These are phyloP conservation scores for Rostrohypoxylon terebratum DNA, from an alignment of 495 filamentous ascomycete genomes.

Conservation along the genomic window DNA sequence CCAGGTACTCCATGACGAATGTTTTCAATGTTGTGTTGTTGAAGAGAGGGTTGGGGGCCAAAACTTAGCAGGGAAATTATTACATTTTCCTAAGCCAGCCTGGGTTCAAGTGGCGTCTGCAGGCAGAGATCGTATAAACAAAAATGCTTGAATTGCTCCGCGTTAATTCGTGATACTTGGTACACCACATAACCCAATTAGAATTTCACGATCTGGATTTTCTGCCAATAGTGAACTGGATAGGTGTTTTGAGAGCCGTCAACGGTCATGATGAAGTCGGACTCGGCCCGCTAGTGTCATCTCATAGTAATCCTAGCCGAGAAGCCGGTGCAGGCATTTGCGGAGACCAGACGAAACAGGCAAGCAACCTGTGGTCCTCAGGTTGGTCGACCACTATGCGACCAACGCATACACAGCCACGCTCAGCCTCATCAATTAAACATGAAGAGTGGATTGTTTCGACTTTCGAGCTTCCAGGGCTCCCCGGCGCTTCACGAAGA, in stretches of 20 bases:
- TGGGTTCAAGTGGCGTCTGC: conserved; percentile 15
- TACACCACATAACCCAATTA: not conserved
- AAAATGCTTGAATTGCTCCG: conserved; percentile 3
- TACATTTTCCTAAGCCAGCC: conserved; percentile 16
- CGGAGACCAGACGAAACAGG: conserved; percentile 14
- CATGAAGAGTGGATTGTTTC: conserved; percentile 24
- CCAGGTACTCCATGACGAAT: conserved; percentile 12
- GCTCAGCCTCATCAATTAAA: conserved; percentile 38
- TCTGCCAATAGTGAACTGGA: no score
- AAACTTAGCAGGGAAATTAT: conserved; percentile 13
- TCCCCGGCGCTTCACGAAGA: conserved; percentile 1
- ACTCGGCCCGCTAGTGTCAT: conserved; percentile 8
- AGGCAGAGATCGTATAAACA: conserved; percentile 3
- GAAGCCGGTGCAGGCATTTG: conserved; percentile 18
- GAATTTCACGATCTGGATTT: not conserved
- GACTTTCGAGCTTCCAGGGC: conserved; percentile 9
- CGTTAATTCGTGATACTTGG: not conserved
- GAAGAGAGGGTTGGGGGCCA: conserved; percentile 29
- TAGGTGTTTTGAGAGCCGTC: not conserved
- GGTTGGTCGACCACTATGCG: conserved; percentile 2
- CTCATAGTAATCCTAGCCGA: conserved; percentile 7
- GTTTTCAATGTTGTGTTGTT: conserved; percentile 3
- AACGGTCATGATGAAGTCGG: conserved; percentile 13
- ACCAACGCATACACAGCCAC: conserved; percentile 27
- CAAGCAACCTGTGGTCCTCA: not conserved